Percentiles rank a stretch among this genome's conserved stretches.
phyloP scores from a whole-genome alignment of 257 asterid genomes.

The Solanum appendiculatum region DNA sequence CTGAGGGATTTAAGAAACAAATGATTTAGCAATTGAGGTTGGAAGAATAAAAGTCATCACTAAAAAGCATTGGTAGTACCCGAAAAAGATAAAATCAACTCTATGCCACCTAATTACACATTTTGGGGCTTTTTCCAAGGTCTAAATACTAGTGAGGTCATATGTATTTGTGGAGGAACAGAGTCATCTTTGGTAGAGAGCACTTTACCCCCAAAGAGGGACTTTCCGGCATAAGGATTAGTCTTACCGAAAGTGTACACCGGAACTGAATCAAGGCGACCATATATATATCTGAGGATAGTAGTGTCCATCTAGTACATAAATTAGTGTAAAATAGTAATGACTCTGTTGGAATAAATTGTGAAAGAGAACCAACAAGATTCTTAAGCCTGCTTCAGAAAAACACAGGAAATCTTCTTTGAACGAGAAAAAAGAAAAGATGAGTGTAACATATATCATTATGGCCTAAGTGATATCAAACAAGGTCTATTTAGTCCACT shows the following conservation, averaged over 20 bases:
- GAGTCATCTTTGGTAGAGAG: background rate
- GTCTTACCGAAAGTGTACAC: background rate
- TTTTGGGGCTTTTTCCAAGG: background rate
- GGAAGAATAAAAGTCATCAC: background rate
- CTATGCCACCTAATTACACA: background rate
- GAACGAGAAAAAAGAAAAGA: background rate
- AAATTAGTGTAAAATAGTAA: background rate
- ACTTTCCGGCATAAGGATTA: background rate
- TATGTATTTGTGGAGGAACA: background rate
- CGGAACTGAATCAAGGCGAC: background rate
- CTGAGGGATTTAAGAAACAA: background rate
- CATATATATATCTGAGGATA: background rate
- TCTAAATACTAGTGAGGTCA: no score
- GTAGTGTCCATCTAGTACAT: background rate
- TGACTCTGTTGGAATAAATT: background rate
- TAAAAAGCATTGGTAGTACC: background rate
- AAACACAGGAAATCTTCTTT: background rate
- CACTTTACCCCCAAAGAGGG: background rate
- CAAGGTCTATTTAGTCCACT: background rate
- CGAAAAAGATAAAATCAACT: background rate
- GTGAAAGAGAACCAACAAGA: background rate
- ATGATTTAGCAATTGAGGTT: background rate
- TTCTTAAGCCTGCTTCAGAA: background rate
- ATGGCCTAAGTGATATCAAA: background rate
- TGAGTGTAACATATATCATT: background rate